A percentile compares a stretch with the other conserved stretches of the same genome.
Evolutionary conservation across 1,284 basidiomycete genomes (phyloP).

Genomic region (Salmacisia buchloeana): DNA sequence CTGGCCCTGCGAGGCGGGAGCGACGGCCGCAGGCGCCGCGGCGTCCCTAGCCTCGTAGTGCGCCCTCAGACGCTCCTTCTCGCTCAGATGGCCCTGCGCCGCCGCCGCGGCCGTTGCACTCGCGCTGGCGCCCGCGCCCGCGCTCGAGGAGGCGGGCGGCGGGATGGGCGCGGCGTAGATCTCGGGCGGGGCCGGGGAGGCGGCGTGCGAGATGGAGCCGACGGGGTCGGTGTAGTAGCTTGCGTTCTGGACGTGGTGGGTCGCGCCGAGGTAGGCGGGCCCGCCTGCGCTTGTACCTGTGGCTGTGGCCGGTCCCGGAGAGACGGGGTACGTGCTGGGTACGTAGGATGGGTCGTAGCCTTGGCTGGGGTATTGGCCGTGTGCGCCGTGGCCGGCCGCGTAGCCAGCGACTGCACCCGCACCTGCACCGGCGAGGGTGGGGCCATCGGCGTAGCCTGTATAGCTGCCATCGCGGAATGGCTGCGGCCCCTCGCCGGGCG

Average conservation of each 20-base stretch:
- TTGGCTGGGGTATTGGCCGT: too few relatives aligned
- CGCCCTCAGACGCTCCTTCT: not conserved
- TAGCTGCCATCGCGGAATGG: constrained; percentile 30
- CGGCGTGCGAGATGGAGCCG: not conserved
- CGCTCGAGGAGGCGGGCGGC: not conserved
- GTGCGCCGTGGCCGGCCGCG: not conserved
- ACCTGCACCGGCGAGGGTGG: not conserved
- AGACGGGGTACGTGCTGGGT: not conserved
- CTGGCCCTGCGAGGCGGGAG: not conserved
- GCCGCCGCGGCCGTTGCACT: not conserved
- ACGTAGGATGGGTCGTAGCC: not conserved
- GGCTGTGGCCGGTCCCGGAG: not conserved
- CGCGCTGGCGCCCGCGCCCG: not conserved
- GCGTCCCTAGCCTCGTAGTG: not conserved
- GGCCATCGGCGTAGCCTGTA: not conserved
- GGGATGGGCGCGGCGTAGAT: not conserved
- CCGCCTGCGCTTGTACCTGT: not conserved
- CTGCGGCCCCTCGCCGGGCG: constrained; percentile 34
- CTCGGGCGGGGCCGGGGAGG: not conserved
- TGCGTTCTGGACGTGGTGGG: not conserved
- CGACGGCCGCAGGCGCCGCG: not conserved
- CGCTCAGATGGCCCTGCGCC: not conserved
- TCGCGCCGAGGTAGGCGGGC: not conserved
- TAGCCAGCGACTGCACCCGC: not conserved
- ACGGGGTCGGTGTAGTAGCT: not conserved